These are phyloP conservation scores for Colletotrichum costaricense DNA, from an alignment of 2,329 filamentous ascomycete species.

Conservation along the genomic window DNA sequence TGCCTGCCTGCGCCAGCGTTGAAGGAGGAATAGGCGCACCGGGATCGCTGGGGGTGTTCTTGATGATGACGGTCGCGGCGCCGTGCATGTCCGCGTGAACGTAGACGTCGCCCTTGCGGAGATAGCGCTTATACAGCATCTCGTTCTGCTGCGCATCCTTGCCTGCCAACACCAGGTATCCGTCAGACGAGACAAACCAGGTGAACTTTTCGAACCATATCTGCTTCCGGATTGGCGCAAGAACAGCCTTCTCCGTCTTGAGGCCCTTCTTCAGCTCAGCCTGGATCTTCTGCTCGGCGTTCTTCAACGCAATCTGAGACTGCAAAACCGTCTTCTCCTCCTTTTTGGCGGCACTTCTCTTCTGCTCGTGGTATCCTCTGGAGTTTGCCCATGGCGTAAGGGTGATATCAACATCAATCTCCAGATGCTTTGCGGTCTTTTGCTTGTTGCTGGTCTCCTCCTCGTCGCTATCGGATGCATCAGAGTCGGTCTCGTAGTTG, in stretches of 20 bases:
- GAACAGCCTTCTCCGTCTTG: constrained; percentile 90
- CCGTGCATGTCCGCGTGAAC: constrained; percentile 91
- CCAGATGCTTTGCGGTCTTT: constrained; percentile 64
- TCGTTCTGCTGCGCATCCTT: constrained; percentile 92
- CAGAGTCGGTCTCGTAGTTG: constrained; percentile 73
- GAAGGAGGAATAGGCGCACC: constrained; percentile 92
- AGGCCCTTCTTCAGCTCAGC: constrained; percentile 87
- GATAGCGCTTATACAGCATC: constrained; percentile 86
- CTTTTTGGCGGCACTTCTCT: constrained; percentile 84
- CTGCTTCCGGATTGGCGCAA: constrained; percentile 84
- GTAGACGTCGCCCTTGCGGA: constrained; percentile 91
- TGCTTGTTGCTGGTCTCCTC: constrained; percentile 49
- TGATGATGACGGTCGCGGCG: constrained; percentile 87
- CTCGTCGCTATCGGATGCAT: constrained; percentile 67
- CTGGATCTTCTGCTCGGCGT: constrained; percentile 87
- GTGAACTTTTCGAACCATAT: constrained; percentile 98
- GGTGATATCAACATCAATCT: constrained; percentile 86
- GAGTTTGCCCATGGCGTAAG: constrained; percentile 91
- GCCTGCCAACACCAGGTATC: constrained; percentile 90
- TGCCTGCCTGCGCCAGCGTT: constrained; percentile 90
- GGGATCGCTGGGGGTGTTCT: constrained; percentile 82
- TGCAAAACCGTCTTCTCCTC: constrained; percentile 88
- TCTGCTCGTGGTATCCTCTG: constrained; percentile 90
- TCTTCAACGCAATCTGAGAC: constrained; percentile 86
- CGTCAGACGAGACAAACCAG: constrained; percentile 96